Conservation (phyloP, 768 basidiomycete genomes). For the Suillus americanus region DNA sequence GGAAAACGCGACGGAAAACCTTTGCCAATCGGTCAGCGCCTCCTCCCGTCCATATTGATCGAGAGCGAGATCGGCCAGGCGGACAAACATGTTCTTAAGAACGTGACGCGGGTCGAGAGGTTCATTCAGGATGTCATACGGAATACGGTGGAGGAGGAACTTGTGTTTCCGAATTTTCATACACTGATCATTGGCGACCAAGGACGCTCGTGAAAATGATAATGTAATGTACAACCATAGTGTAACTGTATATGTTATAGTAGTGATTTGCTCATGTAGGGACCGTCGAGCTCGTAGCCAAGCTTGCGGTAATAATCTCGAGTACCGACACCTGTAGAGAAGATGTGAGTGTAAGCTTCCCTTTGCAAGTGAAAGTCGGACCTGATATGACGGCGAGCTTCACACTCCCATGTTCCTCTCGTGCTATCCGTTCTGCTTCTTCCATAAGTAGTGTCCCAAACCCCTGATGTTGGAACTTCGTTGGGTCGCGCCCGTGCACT, state of each 20-base stretch:
- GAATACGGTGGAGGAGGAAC: conserved; percentile 92
- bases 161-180: conserved; percentile 96
- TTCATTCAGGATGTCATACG: conserved; percentile 96
- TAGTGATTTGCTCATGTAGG: conserved; percentile 94
- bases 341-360: conserved; percentile 6
- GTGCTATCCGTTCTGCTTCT: conserved; percentile 96
- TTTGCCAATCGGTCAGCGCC: conserved; percentile 74
- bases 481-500: conserved; percentile 95
- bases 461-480: conserved; percentile 97
- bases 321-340: conserved; percentile 79
- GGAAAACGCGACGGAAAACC: conserved; percentile 57
- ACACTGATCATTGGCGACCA: conserved; percentile 60
- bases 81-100: conserved; percentile 94
- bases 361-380: conserved; percentile 30
- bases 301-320: conserved; percentile 95
- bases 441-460: conserved; percentile 99
- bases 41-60: conserved; percentile 86
- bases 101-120: conserved; percentile 91
- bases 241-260: conserved; percentile 30
- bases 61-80: conserved; percentile 96
- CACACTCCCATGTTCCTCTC: conserved; percentile 94
- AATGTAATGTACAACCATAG: conserved; percentile 6
- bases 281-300: conserved; percentile 93
- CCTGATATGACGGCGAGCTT: conserved; percentile 98
- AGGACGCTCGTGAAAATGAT: conserved; percentile 4